Conservation (phyloP, 192 early-diverging fungal genomes). For the Allomyces macrogynus region DNA sequence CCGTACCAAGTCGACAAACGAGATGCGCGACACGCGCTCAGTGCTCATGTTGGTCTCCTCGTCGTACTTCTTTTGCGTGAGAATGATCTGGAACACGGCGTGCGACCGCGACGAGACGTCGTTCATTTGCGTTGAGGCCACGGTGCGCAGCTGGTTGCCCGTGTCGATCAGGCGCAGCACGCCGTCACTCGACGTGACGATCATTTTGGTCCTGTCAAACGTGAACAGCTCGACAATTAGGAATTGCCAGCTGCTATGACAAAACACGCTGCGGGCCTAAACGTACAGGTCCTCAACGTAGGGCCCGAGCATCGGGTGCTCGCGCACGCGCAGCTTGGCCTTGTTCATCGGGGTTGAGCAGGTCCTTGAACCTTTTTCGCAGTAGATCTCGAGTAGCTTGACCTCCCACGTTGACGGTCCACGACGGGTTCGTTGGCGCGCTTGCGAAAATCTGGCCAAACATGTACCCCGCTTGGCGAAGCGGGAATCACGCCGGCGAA, state of each 20-base stretch:
- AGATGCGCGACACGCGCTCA: conserved; percentile 56
- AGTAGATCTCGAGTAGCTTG: conserved; percentile 86
- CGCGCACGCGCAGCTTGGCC: conserved; percentile 59
- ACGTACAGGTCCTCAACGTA: conserved; percentile 75
- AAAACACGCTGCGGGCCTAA: neutral
- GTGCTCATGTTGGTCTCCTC: conserved; percentile 28
- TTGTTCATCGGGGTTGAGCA: conserved; percentile 54
- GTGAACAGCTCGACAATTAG: neutral
- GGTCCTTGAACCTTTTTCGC: conserved; percentile 61
- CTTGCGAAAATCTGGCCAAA: conserved; percentile 41
- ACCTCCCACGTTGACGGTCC: conserved; percentile 51
- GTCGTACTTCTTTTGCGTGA: conserved; percentile 42
- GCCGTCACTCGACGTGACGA: conserved; percentile 50
- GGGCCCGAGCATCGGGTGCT: conserved; percentile 56
- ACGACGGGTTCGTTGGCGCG: conserved; percentile 14
- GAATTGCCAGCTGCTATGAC: neutral
- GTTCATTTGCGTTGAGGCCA: conserved; percentile 89
- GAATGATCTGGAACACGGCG: conserved; percentile 56
- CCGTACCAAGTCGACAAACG: conserved; percentile 10
- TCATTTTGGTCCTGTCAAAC: conserved; percentile 27
- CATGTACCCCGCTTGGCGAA: conserved; percentile 52
- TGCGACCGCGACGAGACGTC: conserved; percentile 74
- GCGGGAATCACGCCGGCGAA: conserved; percentile 60
- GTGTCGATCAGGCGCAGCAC: conserved; percentile 55
- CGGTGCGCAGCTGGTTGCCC: conserved; percentile 61